phyloP scores from a whole-genome alignment of 768 basidiomycete species.

The Lactifluus hygrophoroides region DNA sequence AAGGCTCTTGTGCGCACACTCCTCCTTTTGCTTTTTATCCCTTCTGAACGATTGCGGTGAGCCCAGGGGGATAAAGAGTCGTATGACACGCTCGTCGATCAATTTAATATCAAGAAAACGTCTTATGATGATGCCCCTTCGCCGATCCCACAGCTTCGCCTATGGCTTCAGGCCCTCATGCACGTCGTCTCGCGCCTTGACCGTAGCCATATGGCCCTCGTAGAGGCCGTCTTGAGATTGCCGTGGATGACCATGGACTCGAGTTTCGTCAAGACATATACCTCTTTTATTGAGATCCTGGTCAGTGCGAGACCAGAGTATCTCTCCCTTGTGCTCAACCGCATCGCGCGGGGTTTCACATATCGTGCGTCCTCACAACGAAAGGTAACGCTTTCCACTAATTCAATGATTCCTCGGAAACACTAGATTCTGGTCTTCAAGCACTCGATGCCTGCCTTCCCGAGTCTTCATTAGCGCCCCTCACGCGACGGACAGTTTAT shows the following conservation, averaged over 20 bases:
- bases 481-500: slow-evolving; percentile 79
- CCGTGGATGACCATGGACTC: slow-evolving; percentile 93
- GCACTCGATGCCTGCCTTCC: slow-evolving; percentile 48
- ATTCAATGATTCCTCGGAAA: slow-evolving; percentile 1
- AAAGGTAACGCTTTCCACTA: background rate
- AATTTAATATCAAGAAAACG: slow-evolving; percentile 56
- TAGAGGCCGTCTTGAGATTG: slow-evolving; percentile 78
- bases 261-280: slow-evolving; percentile 79
- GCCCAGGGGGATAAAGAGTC: slow-evolving; percentile 60
- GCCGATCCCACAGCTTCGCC: slow-evolving; percentile 49
- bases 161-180: slow-evolving; percentile 81
- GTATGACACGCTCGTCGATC: slow-evolving; percentile 84
- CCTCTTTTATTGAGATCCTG: slow-evolving; percentile 83
- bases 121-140: slow-evolving; percentile 27
- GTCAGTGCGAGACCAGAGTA: slow-evolving; percentile 90
- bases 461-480: slow-evolving; percentile 55
- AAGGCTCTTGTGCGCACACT: slow-evolving; percentile 50
- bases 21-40: slow-evolving; percentile 4
- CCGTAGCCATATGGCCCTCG: slow-evolving; percentile 65
- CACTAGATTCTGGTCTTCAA: slow-evolving; percentile 62
- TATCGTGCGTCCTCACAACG: slow-evolving; percentile 55
- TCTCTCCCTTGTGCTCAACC: slow-evolving; percentile 72
- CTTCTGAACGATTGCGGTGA: background rate
- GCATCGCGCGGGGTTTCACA: slow-evolving; percentile 78
- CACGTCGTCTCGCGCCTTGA: slow-evolving; percentile 91